Percentiles rank a stretch among this genome's conserved stretches.
Evolutionary conservation across 2,329 filamentous ascomycete species (phyloP).

Genomic region (Aureobasidium namibiae): DNA sequence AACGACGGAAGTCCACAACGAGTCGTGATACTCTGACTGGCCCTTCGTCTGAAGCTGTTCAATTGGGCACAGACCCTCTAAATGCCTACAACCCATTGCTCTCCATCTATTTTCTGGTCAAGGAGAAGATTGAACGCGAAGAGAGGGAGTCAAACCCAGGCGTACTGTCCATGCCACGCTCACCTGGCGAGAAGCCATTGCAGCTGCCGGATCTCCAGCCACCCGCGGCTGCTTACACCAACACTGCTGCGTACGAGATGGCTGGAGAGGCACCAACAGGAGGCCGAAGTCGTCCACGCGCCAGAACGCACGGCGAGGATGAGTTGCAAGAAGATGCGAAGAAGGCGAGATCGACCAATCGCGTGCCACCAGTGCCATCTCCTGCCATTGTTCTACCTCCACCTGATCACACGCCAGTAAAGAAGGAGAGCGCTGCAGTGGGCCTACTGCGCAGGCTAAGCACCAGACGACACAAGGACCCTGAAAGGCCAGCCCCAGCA

Average conservation of each 20-base stretch:
- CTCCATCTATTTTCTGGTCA: constrained; percentile 93
- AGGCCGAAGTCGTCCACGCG: constrained; percentile 72
- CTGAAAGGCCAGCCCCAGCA: constrained; percentile 53
- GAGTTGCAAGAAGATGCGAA: constrained; percentile 70
- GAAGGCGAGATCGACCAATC: constrained; percentile 45
- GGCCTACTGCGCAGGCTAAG: constrained; percentile 84
- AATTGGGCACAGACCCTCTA: constrained; percentile 74
- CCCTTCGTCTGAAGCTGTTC: constrained; percentile 77
- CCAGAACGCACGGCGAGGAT: constrained; percentile 90
- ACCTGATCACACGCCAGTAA: constrained; percentile 45
- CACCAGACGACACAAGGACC: constrained; percentile 68
- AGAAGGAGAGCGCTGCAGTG: constrained; percentile 80
- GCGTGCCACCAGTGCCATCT: constrained; percentile 43
- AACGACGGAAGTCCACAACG: constrained; percentile 77
- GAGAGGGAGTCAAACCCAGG: constrained; percentile 51
- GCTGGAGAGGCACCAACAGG: constrained; percentile 81
- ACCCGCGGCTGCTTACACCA: constrained; percentile 83
- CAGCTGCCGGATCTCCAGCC: constrained; percentile 67
- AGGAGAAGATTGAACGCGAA: constrained; percentile 85
- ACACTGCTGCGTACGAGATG: constrained; percentile 76
- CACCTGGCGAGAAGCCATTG: constrained; percentile 48
- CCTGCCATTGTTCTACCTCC: constrained; percentile 36
- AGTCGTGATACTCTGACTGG: constrained; percentile 80
- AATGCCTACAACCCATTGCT: constrained; percentile 90
- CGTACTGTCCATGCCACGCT: constrained; percentile 48